Conservation (phyloP, 2,329 filamentous ascomycete genomes). For the Amylocarpus encephaloides region DNA sequence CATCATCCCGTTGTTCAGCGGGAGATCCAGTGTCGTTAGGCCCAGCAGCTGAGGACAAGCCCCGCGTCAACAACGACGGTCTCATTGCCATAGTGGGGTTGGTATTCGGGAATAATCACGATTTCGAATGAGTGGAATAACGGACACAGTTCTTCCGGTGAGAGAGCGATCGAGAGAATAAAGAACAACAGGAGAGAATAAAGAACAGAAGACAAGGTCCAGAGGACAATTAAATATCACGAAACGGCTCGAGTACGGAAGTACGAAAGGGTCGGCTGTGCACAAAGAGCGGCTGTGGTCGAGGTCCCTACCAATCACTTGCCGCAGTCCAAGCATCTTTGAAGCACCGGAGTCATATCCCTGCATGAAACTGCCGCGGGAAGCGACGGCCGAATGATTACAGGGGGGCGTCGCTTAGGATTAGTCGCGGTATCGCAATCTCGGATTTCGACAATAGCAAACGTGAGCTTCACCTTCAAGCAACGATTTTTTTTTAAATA, state of each 20-base stretch:
- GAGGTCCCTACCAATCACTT: not conserved
- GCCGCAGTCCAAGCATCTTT: not conserved
- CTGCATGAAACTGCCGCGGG: constrained; percentile 5
- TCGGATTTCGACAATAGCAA: too few relatives aligned
- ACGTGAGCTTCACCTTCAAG: too few relatives aligned
- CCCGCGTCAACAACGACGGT: constrained; percentile 55
- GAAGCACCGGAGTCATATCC: not conserved
- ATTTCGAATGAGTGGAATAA: constrained; percentile 9
- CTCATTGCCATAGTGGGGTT: constrained; percentile 44
- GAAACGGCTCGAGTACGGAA: constrained; percentile 1
- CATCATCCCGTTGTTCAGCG: constrained; percentile 67
- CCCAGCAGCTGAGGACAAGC: constrained; percentile 56
- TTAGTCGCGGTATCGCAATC: too few relatives aligned
- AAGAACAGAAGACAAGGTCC: not conserved
- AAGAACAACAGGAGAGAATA: not conserved
- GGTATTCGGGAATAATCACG: constrained; percentile 8
- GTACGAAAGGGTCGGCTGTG: constrained; percentile 1
- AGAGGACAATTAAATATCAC: not conserved
- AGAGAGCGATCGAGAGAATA: not conserved
- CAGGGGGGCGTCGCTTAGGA: too few relatives aligned
- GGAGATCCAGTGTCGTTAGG: constrained; percentile 59
- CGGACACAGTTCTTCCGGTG: constrained; percentile 1
- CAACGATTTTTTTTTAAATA: too few relatives aligned
- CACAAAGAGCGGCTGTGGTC: not conserved
- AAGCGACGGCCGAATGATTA: too few relatives aligned